These are phyloP conservation scores for Trichoderma endophyticum DNA, from an alignment of 2,329 filamentous ascomycete genomes.

Conservation along the genomic window DNA sequence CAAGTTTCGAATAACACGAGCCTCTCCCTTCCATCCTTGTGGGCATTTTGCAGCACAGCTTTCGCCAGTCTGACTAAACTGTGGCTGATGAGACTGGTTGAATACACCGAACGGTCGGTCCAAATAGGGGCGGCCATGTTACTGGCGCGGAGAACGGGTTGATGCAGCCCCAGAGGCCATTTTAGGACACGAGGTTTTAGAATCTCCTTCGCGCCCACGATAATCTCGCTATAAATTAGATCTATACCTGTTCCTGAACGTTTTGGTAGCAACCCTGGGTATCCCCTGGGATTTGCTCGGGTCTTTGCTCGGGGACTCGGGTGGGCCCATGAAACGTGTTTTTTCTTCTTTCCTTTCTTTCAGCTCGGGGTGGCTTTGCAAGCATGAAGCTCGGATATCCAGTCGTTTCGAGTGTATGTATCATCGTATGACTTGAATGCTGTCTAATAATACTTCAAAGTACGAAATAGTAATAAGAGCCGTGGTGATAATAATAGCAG, in stretches of 20 bases:
- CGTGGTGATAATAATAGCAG: not conserved
- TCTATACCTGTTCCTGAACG: slow-evolving; percentile 16
- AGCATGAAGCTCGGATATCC: not conserved
- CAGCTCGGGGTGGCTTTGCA: not conserved
- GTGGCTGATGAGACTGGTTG: slow-evolving; percentile 5
- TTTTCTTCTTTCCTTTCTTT: not conserved
- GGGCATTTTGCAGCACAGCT: not conserved
- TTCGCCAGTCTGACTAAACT: not conserved
- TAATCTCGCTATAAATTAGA: slow-evolving; percentile 16
- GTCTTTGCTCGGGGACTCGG: not conserved
- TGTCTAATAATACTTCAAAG: not conserved
- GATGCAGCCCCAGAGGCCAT: slow-evolving; percentile 23
- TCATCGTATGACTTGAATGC: not conserved
- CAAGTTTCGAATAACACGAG: not conserved
- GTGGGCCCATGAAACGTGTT: slow-evolving; percentile 17
- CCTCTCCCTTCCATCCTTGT: not conserved
- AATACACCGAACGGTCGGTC: not conserved
- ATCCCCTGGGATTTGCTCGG: not conserved
- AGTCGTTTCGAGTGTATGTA: not conserved
- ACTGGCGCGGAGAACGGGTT: slow-evolving; percentile 4
- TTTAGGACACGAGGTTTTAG: slow-evolving; percentile 34
- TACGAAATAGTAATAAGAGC: not conserved
- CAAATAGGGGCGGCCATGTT: slow-evolving; percentile 6
- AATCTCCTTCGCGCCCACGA: slow-evolving; percentile 11
- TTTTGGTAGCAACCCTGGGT: not conserved